Evolutionary conservation across 495 filamentous ascomycete species (phyloP).

Genomic region (Penicillium canescens): DNA sequence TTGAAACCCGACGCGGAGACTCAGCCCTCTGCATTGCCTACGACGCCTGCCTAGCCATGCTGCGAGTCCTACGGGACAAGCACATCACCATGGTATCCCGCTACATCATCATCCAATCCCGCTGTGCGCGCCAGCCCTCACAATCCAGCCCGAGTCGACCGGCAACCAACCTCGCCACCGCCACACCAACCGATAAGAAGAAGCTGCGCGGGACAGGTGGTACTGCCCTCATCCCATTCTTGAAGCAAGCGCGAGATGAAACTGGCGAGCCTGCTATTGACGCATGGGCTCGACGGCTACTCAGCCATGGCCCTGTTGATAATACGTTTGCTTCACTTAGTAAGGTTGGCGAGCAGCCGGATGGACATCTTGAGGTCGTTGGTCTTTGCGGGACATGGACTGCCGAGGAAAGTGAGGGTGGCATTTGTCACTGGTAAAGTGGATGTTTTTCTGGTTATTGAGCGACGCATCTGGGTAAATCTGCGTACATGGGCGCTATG

Average conservation of each 20-base stretch:
- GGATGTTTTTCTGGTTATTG: conserved; percentile 2
- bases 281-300: conserved; percentile 73
- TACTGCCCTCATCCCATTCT: conserved; percentile 87
- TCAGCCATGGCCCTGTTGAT: conserved; percentile 57
- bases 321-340: conserved; percentile 50
- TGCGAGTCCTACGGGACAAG: conserved; percentile 86
- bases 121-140: conserved; percentile 51
- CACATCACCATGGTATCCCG: conserved; percentile 96
- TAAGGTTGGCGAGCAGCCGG: conserved; percentile 65
- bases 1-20: conserved; percentile 63
- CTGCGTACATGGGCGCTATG: background rate
- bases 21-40: conserved; percentile 73
- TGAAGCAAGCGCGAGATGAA: conserved; percentile 94
- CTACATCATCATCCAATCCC: conserved; percentile 79
- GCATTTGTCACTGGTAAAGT: conserved; percentile 64
- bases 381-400: conserved; percentile 86
- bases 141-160: conserved; percentile 44
- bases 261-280: conserved; percentile 90
- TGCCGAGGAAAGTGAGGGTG: conserved; percentile 78
- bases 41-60: conserved; percentile 88
- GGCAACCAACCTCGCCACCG: conserved; percentile 67
- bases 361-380: conserved; percentile 65
- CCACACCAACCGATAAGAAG: conserved; percentile 42
- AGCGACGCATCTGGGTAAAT: conserved; percentile 22
- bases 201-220: conserved; percentile 89